A percentile compares a stretch with the other conserved stretches of the same genome.
phyloP scores from a whole-genome alignment of 345 rosid genomes.

The Capsella bursapastoris region DNA sequence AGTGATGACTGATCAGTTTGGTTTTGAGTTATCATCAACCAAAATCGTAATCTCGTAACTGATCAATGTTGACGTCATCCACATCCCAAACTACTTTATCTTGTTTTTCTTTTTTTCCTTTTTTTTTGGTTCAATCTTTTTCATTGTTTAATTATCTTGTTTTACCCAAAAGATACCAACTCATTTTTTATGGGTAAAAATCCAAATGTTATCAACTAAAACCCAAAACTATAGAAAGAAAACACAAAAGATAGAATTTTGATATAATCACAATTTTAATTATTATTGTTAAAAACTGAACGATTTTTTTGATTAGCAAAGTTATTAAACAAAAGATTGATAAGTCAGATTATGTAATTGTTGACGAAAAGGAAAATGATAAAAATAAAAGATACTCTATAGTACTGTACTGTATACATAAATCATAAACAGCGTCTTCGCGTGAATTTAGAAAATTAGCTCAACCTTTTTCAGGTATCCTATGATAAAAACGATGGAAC shows the following conservation, averaged over 20 bases:
- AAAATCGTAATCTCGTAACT: slow-evolving; percentile 28
- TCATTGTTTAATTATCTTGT: no score
- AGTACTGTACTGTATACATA: background rate
- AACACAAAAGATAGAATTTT: background rate
- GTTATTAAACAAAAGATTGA: background rate
- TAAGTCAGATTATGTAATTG: background rate
- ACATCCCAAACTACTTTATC: background rate
- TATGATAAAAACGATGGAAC: slow-evolving; percentile 28
- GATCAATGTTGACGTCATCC: slow-evolving; percentile 39
- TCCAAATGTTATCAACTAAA: background rate
- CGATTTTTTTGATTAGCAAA: background rate
- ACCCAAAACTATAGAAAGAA: background rate
- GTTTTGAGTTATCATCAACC: background rate
- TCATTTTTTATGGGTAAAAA: background rate
- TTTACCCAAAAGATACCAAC: background rate
- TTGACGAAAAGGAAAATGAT: background rate
- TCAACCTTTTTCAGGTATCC: slow-evolving; percentile 39
- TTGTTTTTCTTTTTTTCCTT: background rate
- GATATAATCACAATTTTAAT: background rate
- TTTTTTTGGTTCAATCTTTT: no score
- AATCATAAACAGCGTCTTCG: slow-evolving; percentile 16
- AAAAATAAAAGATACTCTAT: background rate
- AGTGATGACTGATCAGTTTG: slow-evolving; percentile 24
- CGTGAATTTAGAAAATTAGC: slow-evolving; percentile 21
- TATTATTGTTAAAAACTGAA: background rate